Percentiles rank a stretch among this genome's conserved stretches.
phyloP scores from a whole-genome alignment of 192 early-diverging fungal genomes.

The Mortierella hygrophila region DNA sequence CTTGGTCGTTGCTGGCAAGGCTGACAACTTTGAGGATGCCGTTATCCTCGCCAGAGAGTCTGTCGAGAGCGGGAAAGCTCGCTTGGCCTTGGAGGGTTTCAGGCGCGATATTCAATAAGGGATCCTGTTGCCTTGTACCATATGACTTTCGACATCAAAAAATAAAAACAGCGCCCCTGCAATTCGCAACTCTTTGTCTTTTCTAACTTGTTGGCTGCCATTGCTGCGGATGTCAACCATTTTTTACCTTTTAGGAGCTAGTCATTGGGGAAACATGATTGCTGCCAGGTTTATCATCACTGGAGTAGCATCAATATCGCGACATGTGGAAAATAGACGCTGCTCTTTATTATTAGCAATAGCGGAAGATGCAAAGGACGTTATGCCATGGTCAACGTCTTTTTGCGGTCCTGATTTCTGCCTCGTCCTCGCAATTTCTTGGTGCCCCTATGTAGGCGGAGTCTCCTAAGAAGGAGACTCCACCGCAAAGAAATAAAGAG shows the following conservation, averaged over 20 bases:
- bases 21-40: conserved; percentile 77
- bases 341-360: not conserved
- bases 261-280: too few relatives aligned
- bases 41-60: conserved; percentile 81
- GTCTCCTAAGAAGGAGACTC: not conserved
- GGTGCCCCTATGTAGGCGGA: not conserved
- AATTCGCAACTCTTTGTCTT: not conserved
- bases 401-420: not conserved
- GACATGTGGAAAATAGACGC: too few relatives aligned
- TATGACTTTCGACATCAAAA: not conserved
- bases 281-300: too few relatives aligned
- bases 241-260: too few relatives aligned
- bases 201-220: too few relatives aligned
- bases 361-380: not conserved
- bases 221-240: too few relatives aligned
- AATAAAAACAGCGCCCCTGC: conserved; percentile 3
- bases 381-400: not conserved
- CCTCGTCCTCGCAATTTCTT: not conserved
- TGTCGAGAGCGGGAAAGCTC: conserved; percentile 79
- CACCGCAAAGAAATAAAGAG: not conserved
- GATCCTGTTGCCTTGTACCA: not conserved
- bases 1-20: conserved; percentile 84
- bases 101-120: conserved; percentile 55
- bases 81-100: conserved; percentile 74
- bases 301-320: too few relatives aligned